Base-by-base conservation (phyloP, 2,329 filamentous ascomycete species). In the Arthrobotrys pseudoclavata region DNA sequence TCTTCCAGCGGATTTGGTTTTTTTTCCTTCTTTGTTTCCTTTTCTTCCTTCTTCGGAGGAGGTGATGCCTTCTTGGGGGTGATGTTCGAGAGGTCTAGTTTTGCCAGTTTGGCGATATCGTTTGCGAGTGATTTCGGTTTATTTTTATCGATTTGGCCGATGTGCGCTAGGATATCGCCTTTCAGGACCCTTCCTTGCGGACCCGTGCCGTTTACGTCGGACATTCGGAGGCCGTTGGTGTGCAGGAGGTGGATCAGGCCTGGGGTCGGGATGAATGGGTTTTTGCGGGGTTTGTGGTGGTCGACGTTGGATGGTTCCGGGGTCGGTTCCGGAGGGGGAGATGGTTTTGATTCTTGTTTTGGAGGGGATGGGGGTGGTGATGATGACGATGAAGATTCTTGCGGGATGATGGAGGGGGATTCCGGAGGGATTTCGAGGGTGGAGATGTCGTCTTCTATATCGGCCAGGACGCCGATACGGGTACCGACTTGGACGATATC, bases 81-180 rank as follows among this genome's bases (percentile, higher is more conserved):
- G 86, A 98, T 95, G 86, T 98, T 97, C 86, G 92, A 96, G 24
- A 99, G 89, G 83, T 99, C 95, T 66, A 99, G 89, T 84, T 96
- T 93, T 48, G 89, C 86, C 60, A 96, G 89, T 84, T 93, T 91
- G 76, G 89, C 87, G 82, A 97, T 91, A 64, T 89, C 90, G 72
- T 88, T 86, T 69, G 92, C 91, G 81, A 94, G 88, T 78, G 89
- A 86, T 22, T 89, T 87, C 1, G 95, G 92, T 80, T 92, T 91
- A 75, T 90, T 87, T 79, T 90, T 86, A 76, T 91, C 86, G 82
- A 97, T 93, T 81, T 87, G 86, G 79, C 96, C 96, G 15, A 98
- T 85, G 84, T 95, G 96, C 57, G 94, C 94, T 67, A 99, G 89
- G 5, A 99, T 91, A 83, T 99, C 96, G 69, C 96, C 96, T 87